Evolutionary conservation across 495 filamentous ascomycete species (phyloP).

Genomic region (Penicillium dipodomyicola): DNA sequence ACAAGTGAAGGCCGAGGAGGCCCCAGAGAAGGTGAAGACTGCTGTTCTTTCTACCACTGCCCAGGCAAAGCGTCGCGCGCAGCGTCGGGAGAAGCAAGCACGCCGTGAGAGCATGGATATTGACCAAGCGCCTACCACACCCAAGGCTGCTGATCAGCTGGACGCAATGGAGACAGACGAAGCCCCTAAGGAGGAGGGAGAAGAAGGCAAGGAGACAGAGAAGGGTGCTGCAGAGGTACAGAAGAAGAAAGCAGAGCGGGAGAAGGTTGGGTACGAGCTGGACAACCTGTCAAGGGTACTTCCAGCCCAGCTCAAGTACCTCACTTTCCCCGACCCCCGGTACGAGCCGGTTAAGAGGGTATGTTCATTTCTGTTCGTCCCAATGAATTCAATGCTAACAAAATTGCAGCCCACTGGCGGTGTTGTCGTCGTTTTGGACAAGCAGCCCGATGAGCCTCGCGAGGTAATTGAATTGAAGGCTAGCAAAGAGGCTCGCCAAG

Average conservation of each 20-base stretch:
- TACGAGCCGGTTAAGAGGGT: slow-evolving; percentile 97
- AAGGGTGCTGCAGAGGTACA: slow-evolving; percentile 55
- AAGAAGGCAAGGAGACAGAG: slow-evolving; percentile 63
- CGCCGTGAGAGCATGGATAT: slow-evolving; percentile 83
- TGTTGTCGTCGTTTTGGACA: slow-evolving; percentile 86
- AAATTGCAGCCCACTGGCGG: slow-evolving; percentile 79
- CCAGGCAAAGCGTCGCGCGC: slow-evolving; percentile 89
- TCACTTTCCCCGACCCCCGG: slow-evolving; percentile 79
- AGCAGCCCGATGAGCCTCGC: slow-evolving; percentile 73
- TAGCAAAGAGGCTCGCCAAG: slow-evolving; percentile 70
- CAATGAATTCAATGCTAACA: slow-evolving; percentile 41
- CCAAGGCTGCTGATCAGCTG: slow-evolving; percentile 63
- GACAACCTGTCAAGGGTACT: slow-evolving; percentile 97
- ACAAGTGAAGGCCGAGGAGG: slow-evolving; percentile 90
- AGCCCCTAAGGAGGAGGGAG: slow-evolving; percentile 55
- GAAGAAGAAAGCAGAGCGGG: slow-evolving; percentile 89
- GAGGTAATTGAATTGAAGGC: slow-evolving; percentile 80
- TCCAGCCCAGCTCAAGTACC: slow-evolving; percentile 89
- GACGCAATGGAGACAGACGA: slow-evolving; percentile 94
- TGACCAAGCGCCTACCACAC: slow-evolving; percentile 71
- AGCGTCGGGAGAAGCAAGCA: slow-evolving; percentile 69
- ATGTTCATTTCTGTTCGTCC: slow-evolving; percentile 31
- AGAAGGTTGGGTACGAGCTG: slow-evolving; percentile 92
- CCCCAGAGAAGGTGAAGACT: slow-evolving; percentile 90
- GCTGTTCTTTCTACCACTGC: slow-evolving; percentile 95